Conservation (phyloP, 2,329 filamentous ascomycete genomes). For the Acrocalymma vagum region DNA sequence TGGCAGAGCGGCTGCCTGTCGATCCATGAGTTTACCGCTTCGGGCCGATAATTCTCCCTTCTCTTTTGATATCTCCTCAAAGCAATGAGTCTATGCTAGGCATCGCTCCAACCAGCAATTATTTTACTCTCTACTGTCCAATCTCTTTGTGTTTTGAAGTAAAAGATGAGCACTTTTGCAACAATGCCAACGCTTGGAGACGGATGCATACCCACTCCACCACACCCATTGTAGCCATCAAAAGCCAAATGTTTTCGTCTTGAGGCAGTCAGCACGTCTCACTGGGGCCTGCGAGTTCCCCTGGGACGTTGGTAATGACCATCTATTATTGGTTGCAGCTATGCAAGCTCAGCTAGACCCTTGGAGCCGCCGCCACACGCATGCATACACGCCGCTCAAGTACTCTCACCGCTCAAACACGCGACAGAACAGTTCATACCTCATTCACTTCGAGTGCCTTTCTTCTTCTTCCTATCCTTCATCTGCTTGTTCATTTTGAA, state of each 20-base stretch:
- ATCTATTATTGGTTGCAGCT: constrained; percentile 29
- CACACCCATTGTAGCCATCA: too few species aligned
- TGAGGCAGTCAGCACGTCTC: background rate
- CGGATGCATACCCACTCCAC: too few species aligned
- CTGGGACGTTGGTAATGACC: constrained; percentile 24
- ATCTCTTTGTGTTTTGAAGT: too few species aligned
- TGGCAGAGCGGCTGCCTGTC: too few species aligned
- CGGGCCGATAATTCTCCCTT: too few species aligned
- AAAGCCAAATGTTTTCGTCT: too few species aligned
- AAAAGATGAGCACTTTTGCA: constrained; percentile 8
- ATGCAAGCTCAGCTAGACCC: constrained; percentile 34
- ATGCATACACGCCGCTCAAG: constrained; percentile 17
- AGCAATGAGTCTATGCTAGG: too few species aligned
- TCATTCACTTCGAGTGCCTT: background rate
- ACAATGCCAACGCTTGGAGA: too few species aligned
- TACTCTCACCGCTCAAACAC: constrained; percentile 35
- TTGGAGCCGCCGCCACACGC: constrained; percentile 25
- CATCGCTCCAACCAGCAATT: too few species aligned
- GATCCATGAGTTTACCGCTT: too few species aligned
- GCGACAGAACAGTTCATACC: constrained; percentile 19
- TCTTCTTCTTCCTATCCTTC: constrained; percentile 8
- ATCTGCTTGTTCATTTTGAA: background rate
- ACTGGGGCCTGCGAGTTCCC: background rate
- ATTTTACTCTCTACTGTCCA: too few species aligned
- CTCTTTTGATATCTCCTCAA: too few species aligned